These are phyloP conservation scores for Nicotiana benthamiana DNA, from an alignment of 257 asterid species.

Conservation along the genomic window DNA sequence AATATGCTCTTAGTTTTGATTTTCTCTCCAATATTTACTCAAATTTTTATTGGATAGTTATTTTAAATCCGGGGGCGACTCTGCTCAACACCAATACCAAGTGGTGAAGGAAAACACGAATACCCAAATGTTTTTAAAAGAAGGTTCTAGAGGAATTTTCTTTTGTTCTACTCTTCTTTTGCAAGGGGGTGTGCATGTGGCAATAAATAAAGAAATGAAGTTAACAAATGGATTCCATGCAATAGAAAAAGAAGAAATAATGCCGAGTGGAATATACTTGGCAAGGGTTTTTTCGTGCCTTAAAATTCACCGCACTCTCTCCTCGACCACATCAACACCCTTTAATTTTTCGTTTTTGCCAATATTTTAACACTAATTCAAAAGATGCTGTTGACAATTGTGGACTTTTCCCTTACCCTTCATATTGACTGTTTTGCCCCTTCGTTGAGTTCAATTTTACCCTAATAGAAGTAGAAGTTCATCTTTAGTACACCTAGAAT, in stretches of 20 bases:
- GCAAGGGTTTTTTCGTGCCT: not conserved
- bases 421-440: not conserved
- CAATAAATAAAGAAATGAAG: not conserved
- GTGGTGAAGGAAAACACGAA: too few species aligned
- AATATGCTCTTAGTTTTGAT: too few species aligned
- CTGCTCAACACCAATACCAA: too few species aligned
- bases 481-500: too few species aligned
- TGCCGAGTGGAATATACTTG: constrained; percentile 10
- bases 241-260: not conserved
- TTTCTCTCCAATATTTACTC: too few species aligned
- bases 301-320: not conserved
- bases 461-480: too few species aligned
- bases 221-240: not conserved
- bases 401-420: not conserved
- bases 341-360: not conserved
- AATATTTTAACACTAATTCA: not conserved
- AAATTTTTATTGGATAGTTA: too few species aligned
- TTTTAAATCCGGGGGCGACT: too few species aligned
- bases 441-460: not conserved
- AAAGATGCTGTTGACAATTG: not conserved
- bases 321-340: not conserved
- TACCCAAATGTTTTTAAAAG: too few species aligned
- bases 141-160: too few species aligned
- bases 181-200: not conserved
- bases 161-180: too few species aligned